Percentiles rank a stretch among this genome's conserved stretches.
Conservation (phyloP, 1,284 basidiomycete genomes). For the Papiliotrema nemorosa region DNA sequence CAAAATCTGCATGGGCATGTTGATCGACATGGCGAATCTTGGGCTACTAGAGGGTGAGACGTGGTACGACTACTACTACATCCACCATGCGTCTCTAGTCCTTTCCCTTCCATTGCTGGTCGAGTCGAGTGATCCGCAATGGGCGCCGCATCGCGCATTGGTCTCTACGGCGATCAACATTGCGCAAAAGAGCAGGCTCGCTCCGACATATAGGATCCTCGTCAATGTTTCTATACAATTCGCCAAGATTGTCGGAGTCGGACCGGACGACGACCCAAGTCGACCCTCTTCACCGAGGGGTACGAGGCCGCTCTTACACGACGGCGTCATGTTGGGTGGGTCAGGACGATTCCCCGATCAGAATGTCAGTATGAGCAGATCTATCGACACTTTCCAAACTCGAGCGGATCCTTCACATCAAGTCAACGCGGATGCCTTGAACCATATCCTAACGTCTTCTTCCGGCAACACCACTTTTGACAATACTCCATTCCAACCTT, state of each 20-base stretch:
- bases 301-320: too few relatives aligned
- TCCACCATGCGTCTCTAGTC: conserved; percentile 20
- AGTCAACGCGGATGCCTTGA: too few relatives aligned
- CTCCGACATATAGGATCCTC: conserved; percentile 19
- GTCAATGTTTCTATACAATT: conserved; percentile 20
- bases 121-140: conserved; percentile 5
- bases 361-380: too few relatives aligned
- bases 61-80: conserved; percentile 18
- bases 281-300: too few relatives aligned
- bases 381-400: too few relatives aligned
- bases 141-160: conserved; percentile 1
- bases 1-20: conserved; percentile 6
- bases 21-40: conserved; percentile 5
- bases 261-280: too few relatives aligned
- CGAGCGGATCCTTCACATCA: too few relatives aligned
- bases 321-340: too few relatives aligned
- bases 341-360: too few relatives aligned
- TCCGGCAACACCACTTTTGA: too few relatives aligned
- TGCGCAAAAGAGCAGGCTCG: conserved; percentile 6
- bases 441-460: too few relatives aligned
- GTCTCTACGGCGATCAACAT: conserved; percentile 4
- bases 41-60: conserved; percentile 9
- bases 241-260: conserved; percentile 13
- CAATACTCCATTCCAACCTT: too few relatives aligned
- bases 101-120: conserved; percentile 14